Conservation (phyloP, 2,329 filamentous ascomycete genomes). For the Phaeosphaeriaceae sp. region DNA sequence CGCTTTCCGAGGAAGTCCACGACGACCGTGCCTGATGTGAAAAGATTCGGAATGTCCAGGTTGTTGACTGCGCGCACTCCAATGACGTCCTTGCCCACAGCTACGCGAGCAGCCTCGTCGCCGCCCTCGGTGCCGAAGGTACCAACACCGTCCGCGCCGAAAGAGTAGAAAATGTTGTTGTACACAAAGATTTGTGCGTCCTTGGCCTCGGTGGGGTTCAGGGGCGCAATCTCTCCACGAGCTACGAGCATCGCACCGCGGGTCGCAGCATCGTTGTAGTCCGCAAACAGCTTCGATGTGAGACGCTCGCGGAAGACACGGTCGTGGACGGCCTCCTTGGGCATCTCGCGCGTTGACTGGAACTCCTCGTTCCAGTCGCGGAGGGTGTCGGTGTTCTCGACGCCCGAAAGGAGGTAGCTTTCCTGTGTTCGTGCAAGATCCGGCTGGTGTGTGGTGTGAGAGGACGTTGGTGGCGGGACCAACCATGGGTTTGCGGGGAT, state of each 20-base stretch:
- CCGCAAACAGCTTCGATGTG: conserved; percentile 93
- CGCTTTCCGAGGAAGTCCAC: conserved; percentile 97
- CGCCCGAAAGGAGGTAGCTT: conserved; percentile 85
- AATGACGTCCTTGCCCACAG: conserved; percentile 94
- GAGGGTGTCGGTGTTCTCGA: conserved; percentile 92
- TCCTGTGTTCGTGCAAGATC: conserved; percentile 93
- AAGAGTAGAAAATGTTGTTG: conserved; percentile 99
- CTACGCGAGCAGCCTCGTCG: conserved; percentile 93
- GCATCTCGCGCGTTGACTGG: conserved; percentile 92
- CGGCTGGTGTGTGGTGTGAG: conserved; percentile 73
- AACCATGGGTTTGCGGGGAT: conserved; percentile 93
- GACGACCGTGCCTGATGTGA: conserved; percentile 94
- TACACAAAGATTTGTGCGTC: conserved; percentile 99
- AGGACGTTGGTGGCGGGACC: conserved; percentile 72
- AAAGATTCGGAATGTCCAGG: conserved; percentile 91
- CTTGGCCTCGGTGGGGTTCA: conserved; percentile 90
- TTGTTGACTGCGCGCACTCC: conserved; percentile 96
- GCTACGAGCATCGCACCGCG: conserved; percentile 92
- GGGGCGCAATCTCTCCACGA: conserved; percentile 85
- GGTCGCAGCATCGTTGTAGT: conserved; percentile 95
- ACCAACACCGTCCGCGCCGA: conserved; percentile 94
- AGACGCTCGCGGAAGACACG: conserved; percentile 94
- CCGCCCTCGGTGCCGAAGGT: conserved; percentile 97
- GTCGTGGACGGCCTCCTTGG: conserved; percentile 92
- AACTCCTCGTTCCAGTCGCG: conserved; percentile 99